A percentile compares a stretch with the other conserved stretches of the same genome.
These are phyloP conservation scores for Vanrija sp. DNA, from an alignment of 1,284 basidiomycete genomes.

Conservation along the genomic window DNA sequence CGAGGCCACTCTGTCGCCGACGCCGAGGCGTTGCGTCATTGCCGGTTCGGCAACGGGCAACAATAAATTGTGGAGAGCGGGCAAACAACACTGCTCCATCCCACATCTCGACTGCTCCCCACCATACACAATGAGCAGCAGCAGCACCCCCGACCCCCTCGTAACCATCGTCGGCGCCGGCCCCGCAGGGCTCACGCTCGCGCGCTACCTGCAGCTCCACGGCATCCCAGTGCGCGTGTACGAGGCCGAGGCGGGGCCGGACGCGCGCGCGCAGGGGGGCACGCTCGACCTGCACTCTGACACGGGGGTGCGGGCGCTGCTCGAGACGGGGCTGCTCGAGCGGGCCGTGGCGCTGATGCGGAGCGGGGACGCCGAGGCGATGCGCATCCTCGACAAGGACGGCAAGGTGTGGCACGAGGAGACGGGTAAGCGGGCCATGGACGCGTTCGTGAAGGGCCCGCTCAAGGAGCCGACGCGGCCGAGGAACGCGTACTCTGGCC, in stretches of 20 bases:
- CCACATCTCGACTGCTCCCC: no score
- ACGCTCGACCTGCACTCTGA: conserved; percentile 49
- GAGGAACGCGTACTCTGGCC: conserved; percentile 1
- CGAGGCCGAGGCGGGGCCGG: conserved; percentile 42
- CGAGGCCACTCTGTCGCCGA: no score
- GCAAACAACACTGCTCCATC: no score
- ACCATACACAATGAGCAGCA: no score
- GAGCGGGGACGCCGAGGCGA: conserved; percentile 13
- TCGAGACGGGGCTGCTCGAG: conserved; percentile 34
- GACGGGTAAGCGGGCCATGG: conserved; percentile 1
- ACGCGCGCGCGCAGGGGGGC: conserved; percentile 47
- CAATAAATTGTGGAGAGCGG: no score
- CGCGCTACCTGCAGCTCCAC: conserved; percentile 43
- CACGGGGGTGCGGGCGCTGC: conserved; percentile 40
- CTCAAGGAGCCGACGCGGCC: not conserved
- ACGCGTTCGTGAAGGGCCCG: no score
- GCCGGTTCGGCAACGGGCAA: no score
- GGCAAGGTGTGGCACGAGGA: conserved; percentile 20
- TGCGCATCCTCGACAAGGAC: conserved; percentile 14
- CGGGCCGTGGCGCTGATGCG: conserved; percentile 17
- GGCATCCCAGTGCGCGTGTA: conserved; percentile 41
- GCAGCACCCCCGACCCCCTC: not conserved
- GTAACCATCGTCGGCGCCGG: conserved; percentile 47
- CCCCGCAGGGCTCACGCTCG: conserved; percentile 49
- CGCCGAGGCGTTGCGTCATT: no score